These are phyloP conservation scores for Lipomyces kockii DNA, from an alignment of 805 yeast genomes.

Conservation along the genomic window DNA sequence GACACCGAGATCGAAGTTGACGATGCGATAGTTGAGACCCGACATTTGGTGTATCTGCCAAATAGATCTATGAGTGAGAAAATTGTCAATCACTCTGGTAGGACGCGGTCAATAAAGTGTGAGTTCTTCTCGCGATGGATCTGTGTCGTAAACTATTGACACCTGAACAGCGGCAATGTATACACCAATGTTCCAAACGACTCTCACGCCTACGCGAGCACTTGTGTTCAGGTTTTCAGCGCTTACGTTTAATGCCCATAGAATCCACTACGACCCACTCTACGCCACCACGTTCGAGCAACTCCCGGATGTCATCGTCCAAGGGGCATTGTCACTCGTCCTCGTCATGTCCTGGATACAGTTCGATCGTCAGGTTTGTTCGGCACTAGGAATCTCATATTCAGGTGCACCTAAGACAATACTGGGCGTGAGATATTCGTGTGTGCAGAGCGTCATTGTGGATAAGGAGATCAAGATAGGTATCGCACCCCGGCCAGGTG, in stretches of 20 bases:
- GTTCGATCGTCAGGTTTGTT: constrained; percentile 15
- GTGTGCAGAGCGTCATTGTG: constrained; percentile 21
- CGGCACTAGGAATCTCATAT: neutral
- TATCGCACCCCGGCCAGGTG: constrained; percentile 6
- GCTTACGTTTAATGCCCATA: constrained; percentile 80
- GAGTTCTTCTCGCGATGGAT: neutral
- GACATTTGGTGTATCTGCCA: constrained; percentile 19
- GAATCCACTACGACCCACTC: constrained; percentile 70
- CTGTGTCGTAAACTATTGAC: neutral
- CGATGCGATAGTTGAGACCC: constrained; percentile 19
- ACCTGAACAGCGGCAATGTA: neutral
- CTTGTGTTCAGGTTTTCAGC: constrained; percentile 57
- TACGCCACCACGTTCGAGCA: constrained; percentile 63
- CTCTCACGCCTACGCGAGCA: constrained; percentile 27
- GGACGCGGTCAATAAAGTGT: constrained; percentile 5
- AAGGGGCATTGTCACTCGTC: constrained; percentile 80
- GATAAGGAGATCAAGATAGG: constrained; percentile 14
- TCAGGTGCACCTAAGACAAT: constrained; percentile 3
- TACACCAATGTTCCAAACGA: constrained; percentile 4
- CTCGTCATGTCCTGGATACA: constrained; percentile 59
- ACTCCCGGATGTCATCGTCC: constrained; percentile 66
- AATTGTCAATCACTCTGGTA: too few relatives aligned
- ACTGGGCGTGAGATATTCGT: constrained; percentile 22
- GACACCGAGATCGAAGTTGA: neutral
- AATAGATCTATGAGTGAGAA: neutral